Base-by-base conservation (phyloP, 2,329 filamentous ascomycete species). In the Cercospora berteroae region DNA sequence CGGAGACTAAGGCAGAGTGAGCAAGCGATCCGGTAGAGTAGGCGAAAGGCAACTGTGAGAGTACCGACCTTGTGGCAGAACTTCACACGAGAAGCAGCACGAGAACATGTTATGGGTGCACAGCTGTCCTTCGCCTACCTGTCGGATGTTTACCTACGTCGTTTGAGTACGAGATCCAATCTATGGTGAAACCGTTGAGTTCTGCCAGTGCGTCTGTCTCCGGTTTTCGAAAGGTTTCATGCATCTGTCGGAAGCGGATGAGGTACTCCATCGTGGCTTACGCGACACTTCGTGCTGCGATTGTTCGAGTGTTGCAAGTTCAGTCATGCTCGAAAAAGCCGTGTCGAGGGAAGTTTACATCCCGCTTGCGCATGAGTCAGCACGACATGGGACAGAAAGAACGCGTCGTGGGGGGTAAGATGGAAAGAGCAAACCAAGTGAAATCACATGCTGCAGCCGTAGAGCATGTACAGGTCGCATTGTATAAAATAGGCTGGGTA, bases 141-240 rank as follows among this genome's bases (percentile, higher is more conserved):
- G n/a, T 27, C n/a, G 58, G 23, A 57, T n/a, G 25, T 42, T 16
- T 23, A 76, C 89, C 78, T 86, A 96, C 93, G 79, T 89, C 85
- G 69, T 89, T 81, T 69, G 85, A 86, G 78, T 98, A 97, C 7
- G 84, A 86, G n/a, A 94, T 73, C 68, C 97, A 85, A 72, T 91
- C 85, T 62, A 97, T 77, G 25, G 89, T 80, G 39, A 95, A 82
- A 9, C 84, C 84, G 65, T 89, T 86, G 5, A 94, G 78, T 9
- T 87, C 82, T 4, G 93, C 93, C 20, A 99, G 83, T 25, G 95
- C 89, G 75, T 94, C 83, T 13, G 97, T 86, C 79, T 99, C 95
- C 3, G 94, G 88, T 65, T 88, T 84, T 44, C 94, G 90, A 78
- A 99, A 99, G n/a, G 88, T 90, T 82, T 97, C 93, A 79, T 98